phyloP scores from a whole-genome alignment of 371 early-diverging fungal species.

The Mortierella sp. region DNA sequence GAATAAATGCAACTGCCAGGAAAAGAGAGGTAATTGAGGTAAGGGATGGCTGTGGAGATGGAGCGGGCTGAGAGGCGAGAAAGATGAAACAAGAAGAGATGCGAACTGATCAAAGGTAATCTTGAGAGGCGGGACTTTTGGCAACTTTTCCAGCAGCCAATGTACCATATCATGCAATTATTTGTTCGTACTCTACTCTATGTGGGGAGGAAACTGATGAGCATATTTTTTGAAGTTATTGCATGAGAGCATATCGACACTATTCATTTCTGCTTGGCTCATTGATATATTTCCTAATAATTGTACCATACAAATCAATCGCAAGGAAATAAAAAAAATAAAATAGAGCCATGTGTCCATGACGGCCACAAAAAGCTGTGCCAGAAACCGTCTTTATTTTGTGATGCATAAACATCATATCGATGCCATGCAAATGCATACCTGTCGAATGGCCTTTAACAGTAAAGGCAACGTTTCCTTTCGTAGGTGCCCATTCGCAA shows the following conservation, averaged over 20 bases:
- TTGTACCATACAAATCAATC: background rate
- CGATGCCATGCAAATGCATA: background rate
- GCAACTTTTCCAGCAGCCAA: background rate
- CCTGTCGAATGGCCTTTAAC: background rate
- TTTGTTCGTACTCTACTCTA: no score
- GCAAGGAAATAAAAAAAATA: background rate
- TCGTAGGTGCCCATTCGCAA: background rate
- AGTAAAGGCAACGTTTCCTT: background rate
- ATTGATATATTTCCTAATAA: background rate
- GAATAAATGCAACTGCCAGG: background rate
- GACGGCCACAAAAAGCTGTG: background rate
- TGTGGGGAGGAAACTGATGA: background rate
- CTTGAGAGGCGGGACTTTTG: background rate
- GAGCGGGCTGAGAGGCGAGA: no score
- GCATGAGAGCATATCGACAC: background rate
- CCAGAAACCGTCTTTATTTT: background rate
- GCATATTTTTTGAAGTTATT: background rate
- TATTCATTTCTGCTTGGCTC: background rate
- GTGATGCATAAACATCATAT: background rate
- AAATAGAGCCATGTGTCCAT: background rate
- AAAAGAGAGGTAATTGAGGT: background rate
- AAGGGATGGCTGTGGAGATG: background rate
- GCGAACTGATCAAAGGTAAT: constrained; percentile 1
- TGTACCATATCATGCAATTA: no score
- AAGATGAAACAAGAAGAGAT: background rate